Percentiles rank a stretch among this genome's conserved stretches.
phyloP scores from a whole-genome alignment of 2,329 filamentous ascomycete genomes.

The Neurospora sp. region DNA sequence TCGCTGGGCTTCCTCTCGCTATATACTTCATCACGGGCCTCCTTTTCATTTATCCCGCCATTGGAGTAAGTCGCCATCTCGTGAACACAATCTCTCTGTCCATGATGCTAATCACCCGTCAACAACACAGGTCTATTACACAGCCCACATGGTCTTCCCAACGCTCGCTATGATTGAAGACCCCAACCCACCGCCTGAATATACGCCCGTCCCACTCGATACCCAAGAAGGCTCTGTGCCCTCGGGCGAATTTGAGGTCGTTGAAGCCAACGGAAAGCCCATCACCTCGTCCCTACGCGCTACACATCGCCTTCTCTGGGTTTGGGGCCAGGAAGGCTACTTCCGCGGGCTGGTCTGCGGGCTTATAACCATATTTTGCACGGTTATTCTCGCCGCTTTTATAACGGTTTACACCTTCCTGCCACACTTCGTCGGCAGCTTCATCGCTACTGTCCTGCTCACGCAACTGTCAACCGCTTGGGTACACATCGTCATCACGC shows the following conservation, averaged over 20 bases:
- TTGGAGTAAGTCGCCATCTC: background rate
- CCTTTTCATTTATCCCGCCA: background rate
- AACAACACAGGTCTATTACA: constrained; percentile 37
- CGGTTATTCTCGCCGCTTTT: constrained; percentile 23
- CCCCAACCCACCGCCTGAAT: constrained; percentile 40
- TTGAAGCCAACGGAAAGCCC: constrained; percentile 24
- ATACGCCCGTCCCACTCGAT: constrained; percentile 40
- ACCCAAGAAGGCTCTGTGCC: constrained; percentile 25
- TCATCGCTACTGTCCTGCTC: constrained; percentile 50
- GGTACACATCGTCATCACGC: constrained; percentile 78
- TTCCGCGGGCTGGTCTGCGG: constrained; percentile 58
- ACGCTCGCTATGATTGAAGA: constrained; percentile 50
- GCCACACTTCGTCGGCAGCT: constrained; percentile 27
- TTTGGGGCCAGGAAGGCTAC: constrained; percentile 54
- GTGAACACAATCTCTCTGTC: background rate
- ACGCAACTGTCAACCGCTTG: constrained; percentile 66
- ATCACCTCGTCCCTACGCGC: constrained; percentile 42
- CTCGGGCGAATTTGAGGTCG: constrained; percentile 25
- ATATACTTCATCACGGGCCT: background rate
- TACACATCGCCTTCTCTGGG: constrained; percentile 45
- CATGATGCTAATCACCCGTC: background rate
- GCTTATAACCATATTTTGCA: constrained; percentile 28
- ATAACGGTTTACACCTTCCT: constrained; percentile 20
- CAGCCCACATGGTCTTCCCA: constrained; percentile 39
- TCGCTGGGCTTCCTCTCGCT: constrained; percentile 23